Evolutionary conservation across 495 filamentous ascomycete genomes (phyloP), one percentile per base, ranked within the genome.

Genomic region (Aspergillus taichungensis): DNA sequence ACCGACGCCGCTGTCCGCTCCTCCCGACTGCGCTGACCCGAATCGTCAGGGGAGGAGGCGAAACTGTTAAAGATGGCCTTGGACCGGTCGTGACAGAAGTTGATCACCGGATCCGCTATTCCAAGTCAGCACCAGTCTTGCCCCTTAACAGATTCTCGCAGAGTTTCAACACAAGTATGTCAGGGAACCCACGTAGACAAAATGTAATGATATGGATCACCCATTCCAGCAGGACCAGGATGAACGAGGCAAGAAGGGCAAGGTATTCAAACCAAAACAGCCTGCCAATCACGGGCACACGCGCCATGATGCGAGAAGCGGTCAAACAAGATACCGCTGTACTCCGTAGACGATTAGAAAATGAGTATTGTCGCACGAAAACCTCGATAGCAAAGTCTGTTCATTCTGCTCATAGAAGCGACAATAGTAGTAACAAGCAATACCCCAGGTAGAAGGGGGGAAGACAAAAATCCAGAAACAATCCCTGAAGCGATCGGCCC

Each of bases 171-270:
- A n/a, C 0, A 37, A 2, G 12, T 33, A 7, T 14, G 9, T 13
- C 28, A 33, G 13, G 42, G 28, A 3, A 67, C 84, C 68, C 67
- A 92, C 87, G 92, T 33, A 98, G 76, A 41, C 85, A 85, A 40
- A 95, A 80, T 2, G 92, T 97, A 40, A 95, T 80, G n/a, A 95
- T 64, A 45, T 90, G 77, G 50, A 95, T 82, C 41, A 94, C 54
- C 27, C 76, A 79, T 63, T 97, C 92, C 33, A 94, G 70, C 37
- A 80, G 71, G 34, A 96, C 79, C 31, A 97, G 75, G 30, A 87
- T 54, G 52, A 98, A 80, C 11, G 90, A 95, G 34, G 78, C 80
- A 34, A 88, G 64, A 34, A 98, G 79, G 33, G 88, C 87, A 47
- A 88, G 62, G 71, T 97, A 96, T 66, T 98, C 90, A 61, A 70